A percentile compares a stretch with the other conserved stretches of the same genome.
Evolutionary conservation across 2,329 filamentous ascomycete genomes (phyloP).

Genomic region (Pseudonectria buxi): DNA sequence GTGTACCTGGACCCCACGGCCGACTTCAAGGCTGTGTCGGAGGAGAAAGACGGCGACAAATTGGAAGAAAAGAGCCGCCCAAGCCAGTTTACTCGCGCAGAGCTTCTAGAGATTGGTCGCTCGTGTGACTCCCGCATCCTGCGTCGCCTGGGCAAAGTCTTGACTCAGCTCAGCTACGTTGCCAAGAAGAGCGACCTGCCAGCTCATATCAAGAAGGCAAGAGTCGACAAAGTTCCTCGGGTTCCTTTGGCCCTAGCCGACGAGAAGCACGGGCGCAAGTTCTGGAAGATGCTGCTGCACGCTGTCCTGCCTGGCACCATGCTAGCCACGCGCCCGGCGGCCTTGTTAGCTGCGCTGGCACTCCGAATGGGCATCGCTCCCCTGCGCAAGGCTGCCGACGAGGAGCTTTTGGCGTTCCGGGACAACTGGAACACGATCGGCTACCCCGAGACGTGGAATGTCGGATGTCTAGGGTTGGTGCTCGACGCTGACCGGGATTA

Average conservation of each 20-base stretch:
- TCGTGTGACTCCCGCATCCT: conserved; percentile 44
- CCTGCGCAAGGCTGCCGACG: conserved; percentile 33
- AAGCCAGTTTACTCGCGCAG: conserved; percentile 34
- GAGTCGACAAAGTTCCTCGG: conserved; percentile 28
- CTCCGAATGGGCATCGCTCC: conserved; percentile 41
- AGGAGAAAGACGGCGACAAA: conserved; percentile 14
- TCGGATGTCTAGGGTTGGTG: conserved; percentile 37
- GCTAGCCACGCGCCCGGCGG: conserved; percentile 36
- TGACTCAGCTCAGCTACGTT: conserved; percentile 41
- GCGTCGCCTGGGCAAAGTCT: conserved; percentile 38
- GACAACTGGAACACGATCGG: conserved; percentile 41
- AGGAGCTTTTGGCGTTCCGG: conserved; percentile 34
- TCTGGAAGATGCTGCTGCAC: conserved; percentile 44
- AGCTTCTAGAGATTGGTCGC: conserved; percentile 45
- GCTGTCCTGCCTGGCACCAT: conserved; percentile 41
- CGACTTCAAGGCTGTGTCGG: conserved; percentile 21
- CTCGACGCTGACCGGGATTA: conserved; percentile 38
- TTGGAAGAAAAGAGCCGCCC: conserved; percentile 13
- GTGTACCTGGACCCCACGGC: conserved; percentile 44
- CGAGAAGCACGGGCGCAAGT: conserved; percentile 28
- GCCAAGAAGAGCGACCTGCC: conserved; percentile 34
- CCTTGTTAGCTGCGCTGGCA: conserved; percentile 40
- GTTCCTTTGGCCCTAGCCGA: conserved; percentile 38
- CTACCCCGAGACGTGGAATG: conserved; percentile 43
- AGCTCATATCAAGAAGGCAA: conserved; percentile 31